Percentiles rank a stretch among this genome's conserved stretches.
These are phyloP conservation scores for Blakeslea trispora DNA, from an alignment of 371 early-diverging fungal species.

Conservation along the genomic window DNA sequence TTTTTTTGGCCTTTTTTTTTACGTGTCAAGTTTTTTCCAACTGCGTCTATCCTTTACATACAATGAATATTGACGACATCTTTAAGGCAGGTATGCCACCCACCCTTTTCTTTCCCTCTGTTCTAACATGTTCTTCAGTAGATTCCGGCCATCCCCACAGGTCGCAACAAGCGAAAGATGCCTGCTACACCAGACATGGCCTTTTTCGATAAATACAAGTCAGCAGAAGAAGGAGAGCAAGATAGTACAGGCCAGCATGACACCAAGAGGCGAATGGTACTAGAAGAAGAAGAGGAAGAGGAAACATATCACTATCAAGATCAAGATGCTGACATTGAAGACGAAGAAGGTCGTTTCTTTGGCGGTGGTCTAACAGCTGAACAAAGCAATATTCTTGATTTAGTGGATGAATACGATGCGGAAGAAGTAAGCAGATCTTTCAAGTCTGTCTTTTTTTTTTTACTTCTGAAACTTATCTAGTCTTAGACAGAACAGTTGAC, in stretches of 20 bases:
- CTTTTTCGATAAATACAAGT: constrained; percentile 50
- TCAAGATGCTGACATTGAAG: constrained; percentile 25
- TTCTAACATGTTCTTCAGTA: constrained; percentile 15
- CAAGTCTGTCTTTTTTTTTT: too few species aligned
- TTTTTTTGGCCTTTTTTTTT: too few species aligned
- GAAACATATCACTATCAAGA: constrained; percentile 15
- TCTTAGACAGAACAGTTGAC: constrained; percentile 66
- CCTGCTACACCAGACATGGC: constrained; percentile 49
- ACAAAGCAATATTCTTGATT: constrained; percentile 75
- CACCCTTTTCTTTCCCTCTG: neutral
- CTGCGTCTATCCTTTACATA: too few species aligned
- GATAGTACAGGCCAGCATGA: constrained; percentile 7
- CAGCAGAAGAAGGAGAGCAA: constrained; percentile 21
- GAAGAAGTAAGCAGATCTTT: constrained; percentile 64
- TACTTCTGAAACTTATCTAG: too few species aligned
- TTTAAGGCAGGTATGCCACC: constrained; percentile 74
- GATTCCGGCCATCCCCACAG: constrained; percentile 62
- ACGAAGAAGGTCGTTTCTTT: constrained; percentile 75
- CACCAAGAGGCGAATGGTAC: neutral
- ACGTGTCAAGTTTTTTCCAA: too few species aligned
- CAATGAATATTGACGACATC: constrained; percentile 73
- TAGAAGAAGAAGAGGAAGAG: constrained; percentile 24
- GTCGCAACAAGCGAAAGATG: constrained; percentile 64
- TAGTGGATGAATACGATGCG: constrained; percentile 84
- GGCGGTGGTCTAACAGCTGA: constrained; percentile 82